A percentile compares a stretch with the other conserved stretches of the same genome.
Conservation (phyloP, 2,329 filamentous ascomycete genomes). For the Diatrype stigma region DNA sequence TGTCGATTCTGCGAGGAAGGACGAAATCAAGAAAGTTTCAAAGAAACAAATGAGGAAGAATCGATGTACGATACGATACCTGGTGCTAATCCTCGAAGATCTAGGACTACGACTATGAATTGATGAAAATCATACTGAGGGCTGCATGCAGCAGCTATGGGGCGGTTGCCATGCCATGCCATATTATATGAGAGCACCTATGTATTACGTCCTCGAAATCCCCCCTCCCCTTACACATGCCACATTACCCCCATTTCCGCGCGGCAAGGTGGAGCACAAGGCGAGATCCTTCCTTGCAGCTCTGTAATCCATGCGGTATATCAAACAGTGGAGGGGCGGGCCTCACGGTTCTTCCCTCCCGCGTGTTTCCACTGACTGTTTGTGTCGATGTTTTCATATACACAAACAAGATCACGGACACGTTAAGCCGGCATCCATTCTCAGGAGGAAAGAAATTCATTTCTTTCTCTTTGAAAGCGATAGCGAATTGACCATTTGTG, state of each 20-base stretch:
- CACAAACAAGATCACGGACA: not conserved
- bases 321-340: constrained; percentile 31
- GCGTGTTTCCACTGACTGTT: constrained; percentile 13
- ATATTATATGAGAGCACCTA: no score
- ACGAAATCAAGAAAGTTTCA: no score
- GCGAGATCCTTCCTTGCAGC: constrained; percentile 69
- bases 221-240: constrained; percentile 1
- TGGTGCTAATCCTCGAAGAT: constrained; percentile 8
- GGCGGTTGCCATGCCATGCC: not conserved
- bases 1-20: no score
- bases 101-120: constrained; percentile 4
- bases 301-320: constrained; percentile 75
- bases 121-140: constrained; percentile 1
- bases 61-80: constrained; percentile 11
- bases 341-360: constrained; percentile 3
- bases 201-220: no score
- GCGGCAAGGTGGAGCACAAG: constrained; percentile 74
- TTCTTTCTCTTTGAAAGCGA: constrained; percentile 24
- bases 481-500: constrained; percentile 40
- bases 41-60: not conserved
- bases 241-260: constrained; percentile 40
- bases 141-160: not conserved
- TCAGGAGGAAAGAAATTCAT: constrained; percentile 29
- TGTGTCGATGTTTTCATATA: constrained; percentile 1
- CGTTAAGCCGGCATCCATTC: constrained; percentile 24